These are phyloP conservation scores for Paspalum vaginatum DNA, from an alignment of 176 grass and related monocot genomes.

Conservation along the genomic window DNA sequence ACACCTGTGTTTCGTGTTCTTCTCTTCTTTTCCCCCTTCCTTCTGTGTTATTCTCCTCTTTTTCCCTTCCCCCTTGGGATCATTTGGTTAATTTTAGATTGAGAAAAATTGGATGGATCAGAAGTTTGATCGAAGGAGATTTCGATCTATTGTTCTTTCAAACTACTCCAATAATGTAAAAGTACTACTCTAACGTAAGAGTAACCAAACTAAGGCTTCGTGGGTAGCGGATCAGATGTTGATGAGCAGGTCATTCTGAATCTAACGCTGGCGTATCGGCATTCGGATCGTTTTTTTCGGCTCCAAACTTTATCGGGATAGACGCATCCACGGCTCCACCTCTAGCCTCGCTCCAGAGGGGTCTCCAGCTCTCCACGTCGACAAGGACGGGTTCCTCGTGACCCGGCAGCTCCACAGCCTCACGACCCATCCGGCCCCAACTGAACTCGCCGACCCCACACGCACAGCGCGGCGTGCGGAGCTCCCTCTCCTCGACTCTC, in stretches of 20 bases:
- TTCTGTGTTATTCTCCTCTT: too few relatives aligned
- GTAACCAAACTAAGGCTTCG: too few relatives aligned
- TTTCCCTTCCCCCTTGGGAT: too few relatives aligned
- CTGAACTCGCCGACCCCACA: conserved; percentile 30
- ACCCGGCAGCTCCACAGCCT: conserved; percentile 41
- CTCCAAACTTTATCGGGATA: background rate
- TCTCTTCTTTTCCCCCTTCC: too few relatives aligned
- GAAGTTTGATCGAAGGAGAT: too few relatives aligned
- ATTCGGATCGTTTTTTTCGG: background rate
- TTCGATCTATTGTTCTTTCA: too few relatives aligned
- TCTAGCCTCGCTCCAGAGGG: conserved; percentile 18
- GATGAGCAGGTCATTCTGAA: background rate
- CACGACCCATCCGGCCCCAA: background rate
- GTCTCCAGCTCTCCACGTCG: background rate
- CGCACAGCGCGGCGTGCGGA: background rate
- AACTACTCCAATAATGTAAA: too few relatives aligned
- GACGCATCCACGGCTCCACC: conserved; percentile 34
- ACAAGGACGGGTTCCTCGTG: background rate
- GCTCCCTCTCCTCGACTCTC: background rate
- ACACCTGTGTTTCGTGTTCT: too few relatives aligned
- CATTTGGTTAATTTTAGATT: too few relatives aligned
- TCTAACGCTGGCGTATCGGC: background rate
- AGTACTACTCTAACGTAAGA: too few relatives aligned
- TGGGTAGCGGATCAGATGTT: too few relatives aligned
- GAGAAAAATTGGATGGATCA: too few relatives aligned